A percentile compares a stretch with the other conserved stretches of the same genome.
phyloP scores from a whole-genome alignment of 2,329 filamentous ascomycete genomes.

The Shiraia bambusicola region DNA sequence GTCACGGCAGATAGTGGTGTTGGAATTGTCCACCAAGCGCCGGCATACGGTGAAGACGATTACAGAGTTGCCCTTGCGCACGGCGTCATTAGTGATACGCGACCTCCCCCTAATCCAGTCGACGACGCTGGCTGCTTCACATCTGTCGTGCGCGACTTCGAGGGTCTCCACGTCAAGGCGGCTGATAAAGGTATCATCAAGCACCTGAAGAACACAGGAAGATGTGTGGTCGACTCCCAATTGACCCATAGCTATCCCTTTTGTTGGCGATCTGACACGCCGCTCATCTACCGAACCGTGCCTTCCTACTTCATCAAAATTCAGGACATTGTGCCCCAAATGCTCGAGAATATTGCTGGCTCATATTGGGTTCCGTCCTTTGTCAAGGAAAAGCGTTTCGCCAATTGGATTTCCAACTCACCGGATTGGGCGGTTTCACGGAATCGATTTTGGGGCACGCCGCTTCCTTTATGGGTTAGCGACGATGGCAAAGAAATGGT shows the following conservation, averaged over 20 bases:
- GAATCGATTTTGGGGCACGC: conserved; percentile 94
- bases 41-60: conserved; percentile 94
- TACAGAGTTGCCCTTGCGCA: conserved; percentile 77
- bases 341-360: conserved; percentile 85
- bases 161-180: conserved; percentile 83
- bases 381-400: conserved; percentile 89
- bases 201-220: conserved; percentile 73
- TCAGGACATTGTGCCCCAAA: conserved; percentile 76
- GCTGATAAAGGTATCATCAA: conserved; percentile 95
- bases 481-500: conserved; percentile 85
- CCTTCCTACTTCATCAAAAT: conserved; percentile 96
- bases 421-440: conserved; percentile 94
- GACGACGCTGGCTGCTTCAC: conserved; percentile 82
- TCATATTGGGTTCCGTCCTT: conserved; percentile 90
- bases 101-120: conserved; percentile 87
- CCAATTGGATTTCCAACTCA: conserved; percentile 87
- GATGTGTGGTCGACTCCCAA: conserved; percentile 81
- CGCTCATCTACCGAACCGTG: conserved; percentile 87
- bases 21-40: conserved; percentile 90
- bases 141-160: conserved; percentile 74
- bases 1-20: conserved; percentile 89
- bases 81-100: conserved; percentile 74
- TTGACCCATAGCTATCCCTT: conserved; percentile 90
- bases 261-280: conserved; percentile 93
- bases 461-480: conserved; percentile 87